These are phyloP conservation scores for Pythium catenulatum DNA, from an alignment of 352 stramenopile species.

Conservation along the genomic window DNA sequence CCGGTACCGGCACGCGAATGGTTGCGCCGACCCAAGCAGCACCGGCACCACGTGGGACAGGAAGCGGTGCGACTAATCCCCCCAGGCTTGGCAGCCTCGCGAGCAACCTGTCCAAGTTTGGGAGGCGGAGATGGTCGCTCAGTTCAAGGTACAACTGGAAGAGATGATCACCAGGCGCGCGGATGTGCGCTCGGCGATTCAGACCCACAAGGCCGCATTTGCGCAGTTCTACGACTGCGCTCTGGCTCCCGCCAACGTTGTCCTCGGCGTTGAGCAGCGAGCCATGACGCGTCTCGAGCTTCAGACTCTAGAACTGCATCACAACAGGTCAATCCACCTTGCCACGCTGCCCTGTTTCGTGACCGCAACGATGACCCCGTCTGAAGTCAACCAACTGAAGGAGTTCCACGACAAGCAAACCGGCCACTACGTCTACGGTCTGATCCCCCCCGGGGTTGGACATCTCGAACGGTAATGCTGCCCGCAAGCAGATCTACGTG, in stretches of 20 bases:
- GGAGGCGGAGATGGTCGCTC: no score
- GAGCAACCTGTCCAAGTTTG: no score
- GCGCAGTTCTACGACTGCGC: neutral
- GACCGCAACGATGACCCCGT: neutral
- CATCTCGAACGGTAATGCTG: neutral
- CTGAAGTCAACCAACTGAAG: neutral
- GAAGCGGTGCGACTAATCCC: no score
- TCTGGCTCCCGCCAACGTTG: neutral
- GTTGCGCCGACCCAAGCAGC: no score
- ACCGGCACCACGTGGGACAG: no score
- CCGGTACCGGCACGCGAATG: no score
- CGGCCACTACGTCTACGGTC: neutral
- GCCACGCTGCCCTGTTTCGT: neutral
- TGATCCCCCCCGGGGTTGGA: neutral
- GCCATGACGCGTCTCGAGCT: neutral
- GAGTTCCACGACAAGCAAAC: neutral
- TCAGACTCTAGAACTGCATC: neutral
- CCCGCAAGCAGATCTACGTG: neutral
- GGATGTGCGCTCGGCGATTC: no score
- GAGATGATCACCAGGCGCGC: no score
- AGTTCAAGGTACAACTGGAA: no score
- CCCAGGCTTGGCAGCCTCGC: no score
- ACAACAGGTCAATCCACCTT: neutral
- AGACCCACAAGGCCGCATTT: neutral
- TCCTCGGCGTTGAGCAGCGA: neutral